A percentile compares a stretch with the other conserved stretches of the same genome.
phyloP scores from a whole-genome alignment of 805 yeast species.

The Starmera caribaea region DNA sequence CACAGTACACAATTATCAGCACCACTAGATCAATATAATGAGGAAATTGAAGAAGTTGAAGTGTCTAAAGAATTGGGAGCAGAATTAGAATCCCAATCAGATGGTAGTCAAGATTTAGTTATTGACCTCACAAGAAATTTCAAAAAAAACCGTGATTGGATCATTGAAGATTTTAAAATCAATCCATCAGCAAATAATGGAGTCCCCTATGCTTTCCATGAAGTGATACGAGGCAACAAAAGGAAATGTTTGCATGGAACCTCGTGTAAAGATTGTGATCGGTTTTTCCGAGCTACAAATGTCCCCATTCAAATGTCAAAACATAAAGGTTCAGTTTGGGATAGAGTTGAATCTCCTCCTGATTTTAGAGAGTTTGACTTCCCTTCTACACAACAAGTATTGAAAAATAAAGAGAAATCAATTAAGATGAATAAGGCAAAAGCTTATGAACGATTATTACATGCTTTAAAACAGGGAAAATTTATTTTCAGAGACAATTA shows the following conservation, averaged over 20 bases:
- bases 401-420: slow-evolving; percentile 26
- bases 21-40: no score
- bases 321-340: slow-evolving; percentile 16
- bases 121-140: slow-evolving; percentile 11
- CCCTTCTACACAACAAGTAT: slow-evolving; percentile 44
- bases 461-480: slow-evolving; percentile 31
- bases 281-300: slow-evolving; percentile 16
- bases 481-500: slow-evolving; percentile 35
- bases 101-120: neutral
- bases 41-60: no score
- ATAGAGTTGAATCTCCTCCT: slow-evolving; percentile 39
- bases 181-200: slow-evolving; percentile 23
- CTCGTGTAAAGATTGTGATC: slow-evolving; percentile 23
- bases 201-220: slow-evolving; percentile 21
- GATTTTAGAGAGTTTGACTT: slow-evolving; percentile 53
- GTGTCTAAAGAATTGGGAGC: no score
- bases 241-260: slow-evolving; percentile 25
- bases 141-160: slow-evolving; percentile 22
- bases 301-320: slow-evolving; percentile 14
- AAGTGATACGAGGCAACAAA: slow-evolving; percentile 23
- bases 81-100: no score
- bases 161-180: slow-evolving; percentile 27
- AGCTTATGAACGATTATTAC: slow-evolving; percentile 34
- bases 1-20: no score
- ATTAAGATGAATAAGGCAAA: slow-evolving; percentile 24